Evolutionary conservation across 257 asterid species (phyloP), one percentile per base, ranked within the genome.

Genomic region (Plantago elongata): DNA sequence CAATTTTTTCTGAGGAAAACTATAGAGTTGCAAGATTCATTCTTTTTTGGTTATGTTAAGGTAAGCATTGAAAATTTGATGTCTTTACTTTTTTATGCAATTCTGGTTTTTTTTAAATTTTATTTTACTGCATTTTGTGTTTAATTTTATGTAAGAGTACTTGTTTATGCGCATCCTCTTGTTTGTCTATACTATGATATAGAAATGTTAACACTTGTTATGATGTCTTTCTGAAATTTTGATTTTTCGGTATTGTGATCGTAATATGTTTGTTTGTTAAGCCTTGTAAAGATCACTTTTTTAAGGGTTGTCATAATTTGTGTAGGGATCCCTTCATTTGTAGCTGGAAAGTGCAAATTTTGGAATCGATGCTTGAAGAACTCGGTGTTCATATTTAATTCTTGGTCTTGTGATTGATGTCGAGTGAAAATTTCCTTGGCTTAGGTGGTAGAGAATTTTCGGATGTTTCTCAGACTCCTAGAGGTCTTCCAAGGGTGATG

Each of bases 401-500:
- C 64, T 14, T 65, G 27, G 62, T 42, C 86, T 84, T 84, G 95
- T 81, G 75, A 14, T 78, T 89, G 46, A 78, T 79, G 69, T 82
- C 94, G 40, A 79, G 75, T 74, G 80, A 81, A 22, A 81, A 78
- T 78, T 73, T 84, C 64, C 75, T 86, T 73, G 97, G 78, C 69
- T 73, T 86, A 71, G 84, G 89, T 65, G 65, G 84, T 65, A 91
- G 79, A 52, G 90, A 74, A n/a, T 49, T 79, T 43, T 49, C 67
- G 22, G 81, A 79, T 60, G 72, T 81, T 52, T 90, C 97, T 52
- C 82, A 70, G 64, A 77, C 91, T 68, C 86, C 94, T 17, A 82
- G 91, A 83, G 83, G 84, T 47, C 82, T 89, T 76, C 97, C 95
- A 7, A 79, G 85, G 63, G 84, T 86, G 74, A 81, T 89, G 88